phyloP scores from a whole-genome alignment of 768 basidiomycete genomes.

The Kwoniella shandongensis region DNA sequence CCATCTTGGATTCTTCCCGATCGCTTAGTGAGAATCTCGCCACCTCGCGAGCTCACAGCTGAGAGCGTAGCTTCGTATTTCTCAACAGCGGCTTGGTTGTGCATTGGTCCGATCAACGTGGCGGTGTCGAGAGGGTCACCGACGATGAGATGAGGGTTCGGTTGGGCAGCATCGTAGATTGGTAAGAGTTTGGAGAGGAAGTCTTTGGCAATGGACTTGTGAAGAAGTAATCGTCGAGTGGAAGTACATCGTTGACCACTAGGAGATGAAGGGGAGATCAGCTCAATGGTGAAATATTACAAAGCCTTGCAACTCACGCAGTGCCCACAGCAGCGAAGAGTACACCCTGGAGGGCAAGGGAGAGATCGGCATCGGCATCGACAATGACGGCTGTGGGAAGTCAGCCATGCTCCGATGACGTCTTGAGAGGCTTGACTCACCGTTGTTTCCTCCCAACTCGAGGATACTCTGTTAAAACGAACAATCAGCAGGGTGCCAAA shows the following conservation, averaged over 20 bases:
- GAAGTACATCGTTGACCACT: slow-evolving; percentile 70
- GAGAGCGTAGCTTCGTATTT: slow-evolving; percentile 66
- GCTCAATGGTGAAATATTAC: not conserved
- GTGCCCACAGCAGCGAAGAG: slow-evolving; percentile 93
- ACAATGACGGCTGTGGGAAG: slow-evolving; percentile 71
- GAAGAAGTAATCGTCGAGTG: slow-evolving; percentile 85
- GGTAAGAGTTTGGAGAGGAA: slow-evolving; percentile 74
- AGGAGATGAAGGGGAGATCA: slow-evolving; percentile 1
- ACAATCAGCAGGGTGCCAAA: slow-evolving; percentile 8
- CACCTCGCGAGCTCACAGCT: slow-evolving; percentile 65
- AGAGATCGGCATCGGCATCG: slow-evolving; percentile 89
- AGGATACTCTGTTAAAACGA: slow-evolving; percentile 59
- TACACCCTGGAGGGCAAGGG: slow-evolving; percentile 82
- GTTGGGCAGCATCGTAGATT: slow-evolving; percentile 65
- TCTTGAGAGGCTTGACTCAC: slow-evolving; percentile 55
- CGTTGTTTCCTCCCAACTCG: slow-evolving; percentile 94
- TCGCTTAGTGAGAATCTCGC: slow-evolving; percentile 63
- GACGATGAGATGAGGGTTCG: slow-evolving; percentile 54
- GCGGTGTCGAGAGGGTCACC: slow-evolving; percentile 77
- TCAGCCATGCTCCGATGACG: slow-evolving; percentile 3
- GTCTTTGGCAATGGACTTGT: slow-evolving; percentile 70
- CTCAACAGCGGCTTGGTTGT: slow-evolving; percentile 67
- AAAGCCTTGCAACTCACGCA: slow-evolving; percentile 54
- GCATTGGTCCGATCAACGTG: slow-evolving; percentile 84
- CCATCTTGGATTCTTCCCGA: slow-evolving; percentile 63